phyloP scores from a whole-genome alignment of 768 basidiomycete species.

The Pleurotus pulmonarius region DNA sequence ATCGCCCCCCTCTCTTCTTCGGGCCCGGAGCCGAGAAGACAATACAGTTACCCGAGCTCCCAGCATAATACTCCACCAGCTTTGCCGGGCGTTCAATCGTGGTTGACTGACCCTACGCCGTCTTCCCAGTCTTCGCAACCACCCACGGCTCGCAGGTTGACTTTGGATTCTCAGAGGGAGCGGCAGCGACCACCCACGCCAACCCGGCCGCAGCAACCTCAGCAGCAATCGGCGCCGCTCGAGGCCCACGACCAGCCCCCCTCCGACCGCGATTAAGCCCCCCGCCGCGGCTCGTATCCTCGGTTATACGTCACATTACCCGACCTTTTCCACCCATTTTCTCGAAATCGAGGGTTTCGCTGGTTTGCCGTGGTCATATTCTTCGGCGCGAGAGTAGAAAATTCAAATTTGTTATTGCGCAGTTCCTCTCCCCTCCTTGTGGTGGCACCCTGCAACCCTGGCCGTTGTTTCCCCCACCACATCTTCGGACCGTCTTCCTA shows the following conservation, averaged over 20 bases:
- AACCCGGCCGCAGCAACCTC: background rate
- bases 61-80: slow-evolving; percentile 15
- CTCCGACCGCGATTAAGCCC: background rate
- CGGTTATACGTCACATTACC: background rate
- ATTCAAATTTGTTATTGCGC: background rate
- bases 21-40: slow-evolving; percentile 29
- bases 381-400: background rate
- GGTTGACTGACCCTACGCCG: background rate
- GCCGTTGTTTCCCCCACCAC: background rate
- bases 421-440: background rate
- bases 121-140: background rate
- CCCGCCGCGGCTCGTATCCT: background rate
- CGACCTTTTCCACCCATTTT: background rate
- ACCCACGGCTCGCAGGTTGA: background rate
- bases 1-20: slow-evolving; percentile 39
- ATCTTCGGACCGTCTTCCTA: background rate
- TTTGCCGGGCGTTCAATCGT: slow-evolving; percentile 8
- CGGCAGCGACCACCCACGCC: background rate
- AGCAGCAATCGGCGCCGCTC: background rate
- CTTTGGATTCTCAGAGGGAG: background rate
- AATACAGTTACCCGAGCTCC: slow-evolving; percentile 39
- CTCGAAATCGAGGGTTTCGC: background rate
- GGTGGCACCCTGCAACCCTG: background rate
- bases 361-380: background rate
- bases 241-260: background rate